phyloP scores from a whole-genome alignment of 805 yeast species.

The Saccharomyces kudriavzevii region DNA sequence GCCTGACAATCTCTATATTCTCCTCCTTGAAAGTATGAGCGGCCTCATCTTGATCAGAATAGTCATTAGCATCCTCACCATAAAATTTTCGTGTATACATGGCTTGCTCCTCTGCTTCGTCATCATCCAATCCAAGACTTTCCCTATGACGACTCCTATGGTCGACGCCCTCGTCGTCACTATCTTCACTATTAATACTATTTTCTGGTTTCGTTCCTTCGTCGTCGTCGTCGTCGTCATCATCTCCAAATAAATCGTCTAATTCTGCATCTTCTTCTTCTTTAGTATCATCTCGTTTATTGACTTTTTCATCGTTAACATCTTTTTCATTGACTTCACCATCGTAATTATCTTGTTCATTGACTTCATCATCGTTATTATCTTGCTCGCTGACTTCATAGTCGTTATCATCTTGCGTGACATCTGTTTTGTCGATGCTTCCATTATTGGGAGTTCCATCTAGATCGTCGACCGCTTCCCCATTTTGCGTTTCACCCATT shows the following conservation, averaged over 20 bases:
- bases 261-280: slow-evolving; percentile 32
- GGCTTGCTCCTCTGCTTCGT: slow-evolving; percentile 31
- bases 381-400: slow-evolving; percentile 4
- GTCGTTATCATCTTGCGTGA: slow-evolving; percentile 4
- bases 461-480: neutral
- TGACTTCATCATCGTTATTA: slow-evolving; percentile 14
- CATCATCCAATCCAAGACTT: slow-evolving; percentile 23
- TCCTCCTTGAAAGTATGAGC: slow-evolving; percentile 32
- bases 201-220: slow-evolving; percentile 7
- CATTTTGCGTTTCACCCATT: neutral
- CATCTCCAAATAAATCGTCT: slow-evolving; percentile 38
- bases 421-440: neutral
- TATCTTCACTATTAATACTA: slow-evolving; percentile 19
- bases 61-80: slow-evolving; percentile 26
- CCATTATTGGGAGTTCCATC: neutral
- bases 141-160: slow-evolving; percentile 17
- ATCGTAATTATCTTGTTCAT: too few relatives aligned
- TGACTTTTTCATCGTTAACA: slow-evolving; percentile 5
- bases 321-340: too few relatives aligned
- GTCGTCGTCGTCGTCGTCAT: slow-evolving; percentile 21
- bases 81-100: slow-evolving; percentile 30
- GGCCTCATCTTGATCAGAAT: slow-evolving; percentile 27
- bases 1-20: slow-evolving; percentile 34
- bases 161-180: slow-evolving; percentile 9
- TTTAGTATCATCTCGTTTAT: slow-evolving; percentile 4